Evolutionary conservation across 768 basidiomycete species (phyloP), one percentile per base, ranked within the genome.

Genomic region (Podaxis sp.): DNA sequence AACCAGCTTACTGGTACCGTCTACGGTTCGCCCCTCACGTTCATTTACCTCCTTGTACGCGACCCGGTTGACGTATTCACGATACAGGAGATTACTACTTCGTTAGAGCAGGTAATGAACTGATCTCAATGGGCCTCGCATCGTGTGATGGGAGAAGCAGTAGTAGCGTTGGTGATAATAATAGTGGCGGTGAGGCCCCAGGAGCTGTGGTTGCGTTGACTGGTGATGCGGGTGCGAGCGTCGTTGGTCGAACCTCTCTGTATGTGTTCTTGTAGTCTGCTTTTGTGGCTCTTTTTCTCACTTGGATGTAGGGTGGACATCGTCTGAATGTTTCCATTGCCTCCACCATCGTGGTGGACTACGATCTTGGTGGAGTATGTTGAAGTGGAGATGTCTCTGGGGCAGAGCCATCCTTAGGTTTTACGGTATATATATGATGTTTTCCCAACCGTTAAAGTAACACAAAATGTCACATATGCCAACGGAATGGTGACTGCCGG

Each of bases 1-100:
- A 87, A 86, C 70, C 82, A 78, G 63, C 71, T 84, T 60, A 89
- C 87, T 2, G 88, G 87, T 0, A 87, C 82, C 51, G 81, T 87
- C 48, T 79, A 79, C 61, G 77, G 79, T 78, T 38, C n/a, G 77
- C 67, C 39, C 36, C 40, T 54, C 40, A 57, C 44, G 33, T 52
- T 48, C 12, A 52, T 26, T 12, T 51, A 2, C 22, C 53, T 30
- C 48, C 28, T 52, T 59, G 30, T 12, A 52, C 46, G 46, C 22
- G 22, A 38, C 38, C 48, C 55, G 24, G 33, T n/a, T 59, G 44
- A 52, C 52, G 26, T 8, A 22, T 48, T 64, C 55, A n/a, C 54
- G 44, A 26, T 60, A 2, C 69, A 87, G 86, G 85, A 22, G 87
- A 88, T 71, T 86, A 87, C 70, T 88, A 84, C 72, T 88, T 79